Conservation (phyloP, 2,329 filamentous ascomycete genomes). For the Exophiala xenobiotica region DNA sequence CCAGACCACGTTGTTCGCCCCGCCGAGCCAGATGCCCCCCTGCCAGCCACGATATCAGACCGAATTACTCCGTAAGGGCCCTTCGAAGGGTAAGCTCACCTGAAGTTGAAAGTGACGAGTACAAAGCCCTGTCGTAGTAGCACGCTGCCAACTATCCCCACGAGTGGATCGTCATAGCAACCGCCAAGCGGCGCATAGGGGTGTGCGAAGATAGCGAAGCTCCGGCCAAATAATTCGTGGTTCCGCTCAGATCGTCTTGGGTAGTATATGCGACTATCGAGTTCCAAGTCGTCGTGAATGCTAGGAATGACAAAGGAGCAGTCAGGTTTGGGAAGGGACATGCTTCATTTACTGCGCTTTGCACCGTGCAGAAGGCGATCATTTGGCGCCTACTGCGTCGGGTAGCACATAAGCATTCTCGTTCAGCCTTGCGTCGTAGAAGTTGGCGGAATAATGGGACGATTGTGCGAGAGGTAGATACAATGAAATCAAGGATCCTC, state of each 20-base stretch:
- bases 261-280: conserved; percentile 84
- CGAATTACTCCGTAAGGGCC: too few species aligned
- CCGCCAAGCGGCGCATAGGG: conserved; percentile 89
- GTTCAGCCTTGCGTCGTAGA: too few species aligned
- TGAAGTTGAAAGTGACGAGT: conserved; percentile 88
- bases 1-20: conserved; percentile 86
- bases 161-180: conserved; percentile 76
- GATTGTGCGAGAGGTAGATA: too few species aligned
- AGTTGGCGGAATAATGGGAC: too few species aligned
- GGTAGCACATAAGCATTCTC: too few species aligned
- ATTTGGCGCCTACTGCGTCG: too few species aligned
- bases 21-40: conserved; percentile 72
- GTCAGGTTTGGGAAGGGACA: conserved; percentile 38
- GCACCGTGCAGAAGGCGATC: too few species aligned
- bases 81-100: too few species aligned
- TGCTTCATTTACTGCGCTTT: conserved; percentile 14
- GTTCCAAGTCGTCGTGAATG: conserved; percentile 69
- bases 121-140: conserved; percentile 70
- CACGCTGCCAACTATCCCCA: conserved; percentile 63
- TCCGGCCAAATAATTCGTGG: conserved; percentile 36
- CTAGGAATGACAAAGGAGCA: conserved; percentile 77
- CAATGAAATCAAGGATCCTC: too few species aligned
- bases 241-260: conserved; percentile 43
- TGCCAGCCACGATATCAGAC: conserved; percentile 41
- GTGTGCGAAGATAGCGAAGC: conserved; percentile 71